Conservation (phyloP, 1,139 yeast genomes). For the Magnusiomyces suaveolens region DNA sequence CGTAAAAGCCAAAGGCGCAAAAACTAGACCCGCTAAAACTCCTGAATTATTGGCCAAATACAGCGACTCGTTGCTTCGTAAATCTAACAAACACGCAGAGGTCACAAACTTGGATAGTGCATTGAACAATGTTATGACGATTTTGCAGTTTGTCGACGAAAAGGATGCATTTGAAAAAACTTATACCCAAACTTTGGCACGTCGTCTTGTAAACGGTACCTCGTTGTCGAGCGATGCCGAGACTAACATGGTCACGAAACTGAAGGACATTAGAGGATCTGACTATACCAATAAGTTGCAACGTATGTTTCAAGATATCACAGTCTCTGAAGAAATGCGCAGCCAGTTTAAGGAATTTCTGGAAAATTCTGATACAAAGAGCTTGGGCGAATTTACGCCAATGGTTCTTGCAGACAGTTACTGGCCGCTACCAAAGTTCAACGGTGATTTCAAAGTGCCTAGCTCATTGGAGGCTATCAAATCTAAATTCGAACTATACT, state of each 20-base stretch:
- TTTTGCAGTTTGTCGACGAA: constrained; percentile 83
- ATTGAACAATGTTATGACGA: constrained; percentile 72
- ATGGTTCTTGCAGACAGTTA: constrained; percentile 75
- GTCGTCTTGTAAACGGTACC: constrained; percentile 76
- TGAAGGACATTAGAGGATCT: constrained; percentile 82
- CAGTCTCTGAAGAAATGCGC: constrained; percentile 74
- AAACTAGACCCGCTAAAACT: constrained; percentile 39
- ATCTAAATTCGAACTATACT: constrained; percentile 57
- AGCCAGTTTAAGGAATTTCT: constrained; percentile 44
- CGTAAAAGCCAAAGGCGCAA: constrained; percentile 24
- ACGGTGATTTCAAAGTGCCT: constrained; percentile 47
- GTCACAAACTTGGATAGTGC: constrained; percentile 53
- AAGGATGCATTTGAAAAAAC: constrained; percentile 92
- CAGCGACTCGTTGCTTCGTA: constrained; percentile 73
- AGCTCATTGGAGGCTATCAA: constrained; percentile 55
- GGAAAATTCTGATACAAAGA: constrained; percentile 37
- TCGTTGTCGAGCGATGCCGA: constrained; percentile 80
- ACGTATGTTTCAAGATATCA: constrained; percentile 93
- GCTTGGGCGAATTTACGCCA: constrained; percentile 48
- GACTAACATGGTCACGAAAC: constrained; percentile 71
- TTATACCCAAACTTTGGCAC: constrained; percentile 82
- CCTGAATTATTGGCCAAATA: constrained; percentile 89
- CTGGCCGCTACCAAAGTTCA: constrained; percentile 69
- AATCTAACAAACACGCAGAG: constrained; percentile 59
- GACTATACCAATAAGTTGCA: constrained; percentile 92